These are phyloP conservation scores for Pisolithus microcarpus DNA, from an alignment of 768 basidiomycete species.

Conservation along the genomic window DNA sequence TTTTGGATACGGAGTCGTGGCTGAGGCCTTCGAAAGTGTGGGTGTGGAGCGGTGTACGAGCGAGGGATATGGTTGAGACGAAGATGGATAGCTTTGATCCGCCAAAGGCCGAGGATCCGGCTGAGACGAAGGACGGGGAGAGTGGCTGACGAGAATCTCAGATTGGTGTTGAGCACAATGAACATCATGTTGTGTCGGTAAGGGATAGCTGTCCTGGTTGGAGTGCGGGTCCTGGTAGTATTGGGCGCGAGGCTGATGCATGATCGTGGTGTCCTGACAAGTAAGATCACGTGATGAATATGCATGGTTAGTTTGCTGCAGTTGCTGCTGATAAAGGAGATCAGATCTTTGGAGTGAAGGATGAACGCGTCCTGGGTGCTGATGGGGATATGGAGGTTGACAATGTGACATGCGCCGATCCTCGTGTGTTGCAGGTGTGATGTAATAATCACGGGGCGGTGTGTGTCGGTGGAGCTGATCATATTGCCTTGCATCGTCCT, in stretches of 20 bases:
- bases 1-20: constrained; percentile 18
- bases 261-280: background rate
- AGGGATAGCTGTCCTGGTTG: constrained; percentile 8
- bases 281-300: background rate
- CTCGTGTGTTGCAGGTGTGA: constrained; percentile 24
- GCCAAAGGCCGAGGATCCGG: constrained; percentile 16
- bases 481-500: constrained; percentile 23
- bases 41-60: constrained; percentile 14
- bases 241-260: constrained; percentile 20
- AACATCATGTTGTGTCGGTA: constrained; percentile 13
- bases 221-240: constrained; percentile 21
- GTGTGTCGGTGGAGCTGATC: constrained; percentile 28
- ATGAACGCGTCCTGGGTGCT: background rate
- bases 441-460: constrained; percentile 28
- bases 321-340: constrained; percentile 17
- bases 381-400: background rate
- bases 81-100: constrained; percentile 13
- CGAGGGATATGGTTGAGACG: constrained; percentile 7
- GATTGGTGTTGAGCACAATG: constrained; percentile 15
- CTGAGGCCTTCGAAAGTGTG: constrained; percentile 7
- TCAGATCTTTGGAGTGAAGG: constrained; percentile 7
- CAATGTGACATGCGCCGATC: constrained; percentile 20
- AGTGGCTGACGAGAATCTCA: constrained; percentile 4
- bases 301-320: background rate
- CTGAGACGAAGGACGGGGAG: constrained; percentile 11